phyloP scores from a whole-genome alignment of 2,329 filamentous ascomycete species.

The Escovopsis sp. region DNA sequence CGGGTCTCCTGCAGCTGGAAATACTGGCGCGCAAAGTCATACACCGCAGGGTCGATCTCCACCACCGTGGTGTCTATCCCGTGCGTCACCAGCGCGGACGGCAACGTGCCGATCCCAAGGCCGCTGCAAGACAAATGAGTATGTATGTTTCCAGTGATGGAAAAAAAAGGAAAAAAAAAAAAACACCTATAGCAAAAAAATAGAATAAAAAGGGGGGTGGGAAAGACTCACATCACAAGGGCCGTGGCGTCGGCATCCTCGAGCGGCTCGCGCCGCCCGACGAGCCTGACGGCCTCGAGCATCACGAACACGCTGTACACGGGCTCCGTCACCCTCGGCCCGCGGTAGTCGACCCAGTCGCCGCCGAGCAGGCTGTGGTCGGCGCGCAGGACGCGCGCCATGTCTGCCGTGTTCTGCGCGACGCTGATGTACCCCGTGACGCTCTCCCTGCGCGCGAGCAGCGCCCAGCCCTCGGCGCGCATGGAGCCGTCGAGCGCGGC shows the following conservation, averaged over 20 bases:
- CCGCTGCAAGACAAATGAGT: slow-evolving; percentile 37
- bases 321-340: slow-evolving; percentile 54
- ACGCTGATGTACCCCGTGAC: slow-evolving; percentile 88
- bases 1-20: slow-evolving; percentile 69
- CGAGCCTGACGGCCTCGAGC: slow-evolving; percentile 77
- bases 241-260: slow-evolving; percentile 59
- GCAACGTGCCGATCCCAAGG: slow-evolving; percentile 83
- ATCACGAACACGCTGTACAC: slow-evolving; percentile 96
- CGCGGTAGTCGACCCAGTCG: slow-evolving; percentile 58
- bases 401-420: slow-evolving; percentile 54
- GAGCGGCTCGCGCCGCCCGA: slow-evolving; percentile 42
- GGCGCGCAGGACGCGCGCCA: slow-evolving; percentile 74
- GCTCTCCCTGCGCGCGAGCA: slow-evolving; percentile 74
- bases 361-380: slow-evolving; percentile 91
- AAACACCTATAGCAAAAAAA: not conserved
- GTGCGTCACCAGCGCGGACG: slow-evolving; percentile 71
- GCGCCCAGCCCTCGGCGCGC: slow-evolving; percentile 48
- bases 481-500: slow-evolving; percentile 52
- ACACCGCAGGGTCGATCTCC: slow-evolving; percentile 83
- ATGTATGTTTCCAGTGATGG: too few species aligned
- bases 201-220: not conserved
- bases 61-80: slow-evolving; percentile 88
- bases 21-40: slow-evolving; percentile 69
- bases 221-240: slow-evolving; percentile 58
- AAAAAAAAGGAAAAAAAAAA: too few species aligned